Evolutionary conservation across 75 land plant genomes (phyloP).

Genomic region (Isoetes taiwanensis): DNA sequence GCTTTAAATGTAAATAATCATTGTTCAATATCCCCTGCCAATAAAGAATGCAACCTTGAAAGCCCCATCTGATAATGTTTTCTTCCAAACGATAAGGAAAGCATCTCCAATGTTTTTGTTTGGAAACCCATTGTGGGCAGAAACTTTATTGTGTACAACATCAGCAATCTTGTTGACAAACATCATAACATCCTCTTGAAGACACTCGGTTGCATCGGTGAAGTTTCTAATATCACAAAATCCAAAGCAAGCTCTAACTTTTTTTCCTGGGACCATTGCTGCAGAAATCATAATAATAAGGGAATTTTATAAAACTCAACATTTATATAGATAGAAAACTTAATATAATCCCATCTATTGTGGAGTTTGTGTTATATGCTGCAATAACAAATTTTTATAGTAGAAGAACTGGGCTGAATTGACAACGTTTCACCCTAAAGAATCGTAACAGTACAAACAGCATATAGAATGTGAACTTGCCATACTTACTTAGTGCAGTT

Average conservation of each 20-base stretch:
- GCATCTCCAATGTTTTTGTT: constrained; percentile 41
- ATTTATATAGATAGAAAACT: not conserved
- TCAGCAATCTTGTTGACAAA: constrained; percentile 38
- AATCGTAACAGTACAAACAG: too few species aligned
- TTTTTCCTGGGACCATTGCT: constrained; percentile 43
- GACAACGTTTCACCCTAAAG: too few species aligned
- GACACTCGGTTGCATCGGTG: constrained; percentile 37
- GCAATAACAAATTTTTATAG: too few species aligned
- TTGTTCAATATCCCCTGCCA: not conserved
- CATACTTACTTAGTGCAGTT: too few species aligned
- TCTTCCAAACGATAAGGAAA: constrained; percentile 34
- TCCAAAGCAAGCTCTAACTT: constrained; percentile 37
- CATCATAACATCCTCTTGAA: constrained; percentile 41
- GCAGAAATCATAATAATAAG: not conserved
- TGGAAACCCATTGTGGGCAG: constrained; percentile 31
- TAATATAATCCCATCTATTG: too few species aligned
- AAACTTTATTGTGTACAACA: constrained; percentile 29
- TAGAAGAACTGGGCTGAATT: too few species aligned
- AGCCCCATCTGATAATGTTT: constrained; percentile 26
- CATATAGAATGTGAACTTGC: too few species aligned
- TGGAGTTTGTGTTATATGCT: too few species aligned
- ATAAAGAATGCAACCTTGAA: constrained; percentile 16
- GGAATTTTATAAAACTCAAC: not conserved
- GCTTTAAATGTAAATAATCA: not conserved
- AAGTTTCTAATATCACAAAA: constrained; percentile 40